Evolutionary conservation across 2,329 filamentous ascomycete genomes (phyloP), one percentile per base, ranked within the genome.

Genomic region (Trichophaea hybrida): DNA sequence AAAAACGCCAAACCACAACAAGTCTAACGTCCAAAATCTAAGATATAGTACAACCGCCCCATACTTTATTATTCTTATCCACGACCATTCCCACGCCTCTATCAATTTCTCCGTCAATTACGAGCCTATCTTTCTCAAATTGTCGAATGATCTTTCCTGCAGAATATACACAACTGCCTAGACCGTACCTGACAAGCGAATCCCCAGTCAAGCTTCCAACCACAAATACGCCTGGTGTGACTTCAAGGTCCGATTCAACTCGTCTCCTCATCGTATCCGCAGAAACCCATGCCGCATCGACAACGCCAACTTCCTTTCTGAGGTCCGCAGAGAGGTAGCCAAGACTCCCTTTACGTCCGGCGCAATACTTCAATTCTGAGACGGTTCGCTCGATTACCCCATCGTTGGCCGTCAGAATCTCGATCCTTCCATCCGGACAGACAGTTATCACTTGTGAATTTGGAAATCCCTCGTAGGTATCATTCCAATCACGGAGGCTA

Each of bases 171-270:
- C 80, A 81, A 4, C 79, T 77, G 2, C 80, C 80, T 33, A 80
- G 78, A 6, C 78, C 78, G 66, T 81, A 80, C 1, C 80, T 73
- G 32, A 83, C 77, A 2, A 83, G 71, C 2, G 79, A 80, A 68
- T 83, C 80, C 3, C 80, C 80, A 0, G 79, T 80, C 54, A 83
- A 66, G 63, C 79, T 81, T 8, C 80, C 80, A 40, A 78, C 77
- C 48, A 79, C 75, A 68, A 80, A 81, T 34, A 82, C 72, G 48
- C 75, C 70, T 0, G 70, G 72, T 0, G 78, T 75, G 34, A 82
- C 72, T 68, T 82, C 77, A 13, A 81, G 70, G 50, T 77, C 74
- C 6, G 72, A 69, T 55, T 78, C 74, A 0, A 76, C 75, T 68
- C 77, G 77, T n/a, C 72, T 67, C 31, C 80, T 75, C 33, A 83